Percentiles rank a stretch among this genome's conserved stretches.
Conservation (phyloP, 768 basidiomycete species). For the Collybia nuda region DNA sequence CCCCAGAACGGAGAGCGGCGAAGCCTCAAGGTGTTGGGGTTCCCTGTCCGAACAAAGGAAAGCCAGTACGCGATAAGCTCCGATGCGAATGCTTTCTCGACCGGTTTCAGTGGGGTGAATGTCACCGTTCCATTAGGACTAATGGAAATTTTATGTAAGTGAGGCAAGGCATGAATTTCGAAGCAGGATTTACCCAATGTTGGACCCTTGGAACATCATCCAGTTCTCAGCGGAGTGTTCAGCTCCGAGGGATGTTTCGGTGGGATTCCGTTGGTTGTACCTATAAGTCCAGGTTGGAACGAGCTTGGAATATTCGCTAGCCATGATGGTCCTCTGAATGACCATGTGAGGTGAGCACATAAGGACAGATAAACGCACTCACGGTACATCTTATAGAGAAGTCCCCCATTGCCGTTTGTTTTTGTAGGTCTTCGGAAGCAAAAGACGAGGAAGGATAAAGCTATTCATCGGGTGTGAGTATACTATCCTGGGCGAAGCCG, state of each 20-base stretch:
- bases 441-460: slow-evolving; percentile 44
- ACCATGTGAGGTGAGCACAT: neutral
- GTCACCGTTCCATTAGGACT: slow-evolving; percentile 44
- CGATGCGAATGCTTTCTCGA: slow-evolving; percentile 49
- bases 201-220: slow-evolving; percentile 66
- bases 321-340: slow-evolving; percentile 48
- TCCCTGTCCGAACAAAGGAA: slow-evolving; percentile 56
- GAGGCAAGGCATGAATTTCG: neutral
- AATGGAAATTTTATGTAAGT: neutral
- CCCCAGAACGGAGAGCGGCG: slow-evolving; percentile 51
- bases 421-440: slow-evolving; percentile 37
- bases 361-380: slow-evolving; percentile 18
- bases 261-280: slow-evolving; percentile 57
- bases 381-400: slow-evolving; percentile 52
- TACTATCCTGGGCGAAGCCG: neutral
- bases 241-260: slow-evolving; percentile 31
- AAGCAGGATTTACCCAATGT: slow-evolving; percentile 47
- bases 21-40: slow-evolving; percentile 58
- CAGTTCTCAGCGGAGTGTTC: slow-evolving; percentile 62
- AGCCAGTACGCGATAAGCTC: slow-evolving; percentile 69
- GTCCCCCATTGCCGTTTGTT: slow-evolving; percentile 50
- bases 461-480: slow-evolving; percentile 15
- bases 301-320: slow-evolving; percentile 33
- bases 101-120: slow-evolving; percentile 28
- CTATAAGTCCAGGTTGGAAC: slow-evolving; percentile 50